Conservation (phyloP, 768 basidiomycete genomes). For the Tulasnella sp. region DNA sequence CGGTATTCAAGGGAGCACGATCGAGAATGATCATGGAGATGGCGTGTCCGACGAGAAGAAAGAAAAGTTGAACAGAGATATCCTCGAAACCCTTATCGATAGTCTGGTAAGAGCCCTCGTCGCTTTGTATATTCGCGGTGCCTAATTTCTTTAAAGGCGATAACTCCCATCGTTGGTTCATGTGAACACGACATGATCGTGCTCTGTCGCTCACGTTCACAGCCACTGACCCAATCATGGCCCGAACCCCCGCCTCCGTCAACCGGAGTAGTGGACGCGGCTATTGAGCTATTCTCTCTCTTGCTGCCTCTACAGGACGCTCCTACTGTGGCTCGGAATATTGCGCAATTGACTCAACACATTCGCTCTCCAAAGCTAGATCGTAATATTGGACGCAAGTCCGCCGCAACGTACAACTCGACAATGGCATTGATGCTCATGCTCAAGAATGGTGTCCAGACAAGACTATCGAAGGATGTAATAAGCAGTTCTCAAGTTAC, state of each 20-base stretch:
- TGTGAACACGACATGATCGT: constrained; percentile 76
- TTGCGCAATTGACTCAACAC: constrained; percentile 49
- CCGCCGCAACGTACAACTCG: constrained; percentile 72
- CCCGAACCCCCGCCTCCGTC: constrained; percentile 60
- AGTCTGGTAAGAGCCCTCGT: constrained; percentile 41
- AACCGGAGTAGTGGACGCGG: constrained; percentile 76
- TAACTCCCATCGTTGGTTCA: constrained; percentile 66
- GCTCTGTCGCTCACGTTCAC: constrained; percentile 41
- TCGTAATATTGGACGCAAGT: constrained; percentile 72
- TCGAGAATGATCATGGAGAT: not conserved
- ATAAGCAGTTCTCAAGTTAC: constrained; percentile 56
- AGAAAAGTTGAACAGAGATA: constrained; percentile 51
- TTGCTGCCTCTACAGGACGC: constrained; percentile 70
- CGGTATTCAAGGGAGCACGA: not conserved
- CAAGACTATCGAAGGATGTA: constrained; percentile 45
- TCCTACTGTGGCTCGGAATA: constrained; percentile 37
- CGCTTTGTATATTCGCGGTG: not conserved
- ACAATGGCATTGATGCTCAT: constrained; percentile 59
- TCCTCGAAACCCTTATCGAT: constrained; percentile 68
- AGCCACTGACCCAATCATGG: constrained; percentile 22
- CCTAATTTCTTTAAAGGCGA: constrained; percentile 33
- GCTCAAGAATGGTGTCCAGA: constrained; percentile 32
- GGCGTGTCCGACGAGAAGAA: no score
- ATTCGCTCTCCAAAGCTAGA: constrained; percentile 68
- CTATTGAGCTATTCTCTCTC: constrained; percentile 73